phyloP scores from a whole-genome alignment of 73 alveolate genomes.

The Breviolum minutum region DNA sequence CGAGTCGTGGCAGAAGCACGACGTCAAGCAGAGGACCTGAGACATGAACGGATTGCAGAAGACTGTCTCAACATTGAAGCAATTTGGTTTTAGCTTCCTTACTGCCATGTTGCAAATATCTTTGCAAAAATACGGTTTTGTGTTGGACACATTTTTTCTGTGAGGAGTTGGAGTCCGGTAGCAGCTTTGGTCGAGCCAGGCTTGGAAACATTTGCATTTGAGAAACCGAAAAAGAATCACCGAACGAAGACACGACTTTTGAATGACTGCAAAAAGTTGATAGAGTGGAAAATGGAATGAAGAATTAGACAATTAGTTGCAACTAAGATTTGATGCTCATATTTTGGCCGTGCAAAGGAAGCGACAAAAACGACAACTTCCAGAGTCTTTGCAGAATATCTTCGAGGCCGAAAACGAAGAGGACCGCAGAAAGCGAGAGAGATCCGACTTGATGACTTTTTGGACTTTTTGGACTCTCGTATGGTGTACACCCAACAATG shows the following conservation, averaged over 20 bases:
- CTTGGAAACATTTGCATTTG: neutral
- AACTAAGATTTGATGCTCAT: neutral
- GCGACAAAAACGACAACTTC: neutral
- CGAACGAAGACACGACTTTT: neutral
- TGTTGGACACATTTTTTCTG: neutral
- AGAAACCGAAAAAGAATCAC: neutral
- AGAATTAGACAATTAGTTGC: neutral
- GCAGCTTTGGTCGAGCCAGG: constrained; percentile 84
- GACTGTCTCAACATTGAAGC: neutral
- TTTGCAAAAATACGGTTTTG: neutral
- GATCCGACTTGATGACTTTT: neutral
- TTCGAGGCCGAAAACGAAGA: neutral
- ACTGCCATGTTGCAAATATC: neutral
- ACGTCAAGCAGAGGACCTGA: constrained; percentile 40
- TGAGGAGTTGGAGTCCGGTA: constrained; percentile 61
- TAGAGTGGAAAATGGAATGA: neutral
- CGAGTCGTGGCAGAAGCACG: constrained; percentile 68
- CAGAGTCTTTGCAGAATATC: constrained; percentile 10
- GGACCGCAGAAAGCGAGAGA: neutral
- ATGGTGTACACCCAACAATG: neutral
- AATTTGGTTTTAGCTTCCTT: neutral
- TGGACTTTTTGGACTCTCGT: neutral
- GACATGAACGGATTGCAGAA: neutral
- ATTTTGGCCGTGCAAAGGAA: neutral
- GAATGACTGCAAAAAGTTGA: neutral